These are phyloP conservation scores for Monilinia vaccinii-corymbosi DNA, from an alignment of 2,329 filamentous ascomycete genomes.

Conservation along the genomic window DNA sequence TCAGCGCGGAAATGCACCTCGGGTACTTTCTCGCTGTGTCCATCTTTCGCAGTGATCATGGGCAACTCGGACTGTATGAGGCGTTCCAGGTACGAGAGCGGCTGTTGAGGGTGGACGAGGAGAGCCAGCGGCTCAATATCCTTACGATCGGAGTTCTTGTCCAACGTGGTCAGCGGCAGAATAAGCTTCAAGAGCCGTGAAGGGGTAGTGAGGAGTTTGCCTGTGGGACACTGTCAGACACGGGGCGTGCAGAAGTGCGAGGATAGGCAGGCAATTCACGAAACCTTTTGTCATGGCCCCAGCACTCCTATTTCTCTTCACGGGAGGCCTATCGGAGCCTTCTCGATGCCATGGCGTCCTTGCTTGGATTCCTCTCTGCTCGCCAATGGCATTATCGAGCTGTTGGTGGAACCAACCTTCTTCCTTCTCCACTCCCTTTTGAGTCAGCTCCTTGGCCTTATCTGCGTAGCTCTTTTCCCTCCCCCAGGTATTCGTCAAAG, in stretches of 20 bases:
- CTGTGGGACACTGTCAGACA: slow-evolving; percentile 31
- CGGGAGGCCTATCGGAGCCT: slow-evolving; percentile 48
- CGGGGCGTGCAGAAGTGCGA: background rate
- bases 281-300: slow-evolving; percentile 56
- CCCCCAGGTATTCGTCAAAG: background rate
- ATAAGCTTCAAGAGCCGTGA: slow-evolving; percentile 14
- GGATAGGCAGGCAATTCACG: background rate
- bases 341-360: slow-evolving; percentile 59
- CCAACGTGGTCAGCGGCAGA: slow-evolving; percentile 39
- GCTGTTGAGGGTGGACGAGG: slow-evolving; percentile 81
- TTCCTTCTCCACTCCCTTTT: slow-evolving; percentile 25
- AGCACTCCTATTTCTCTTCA: slow-evolving; percentile 36
- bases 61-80: slow-evolving; percentile 80
- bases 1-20: slow-evolving; percentile 73
- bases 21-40: slow-evolving; percentile 57
- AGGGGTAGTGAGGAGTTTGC: slow-evolving; percentile 72
- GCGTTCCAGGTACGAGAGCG: slow-evolving; percentile 80
- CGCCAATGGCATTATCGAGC: slow-evolving; percentile 29
- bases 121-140: slow-evolving; percentile 77
- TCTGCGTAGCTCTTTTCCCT: slow-evolving; percentile 9
- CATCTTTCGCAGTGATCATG: slow-evolving; percentile 49
- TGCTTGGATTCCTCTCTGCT: slow-evolving; percentile 46
- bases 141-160: slow-evolving; percentile 51
- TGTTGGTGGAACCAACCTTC: slow-evolving; percentile 32
- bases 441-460: slow-evolving; percentile 17